Percentiles rank a stretch among this genome's conserved stretches.
These are phyloP conservation scores for Geotrichum europaeum DNA, from an alignment of 1,139 yeast species.

Conservation along the genomic window DNA sequence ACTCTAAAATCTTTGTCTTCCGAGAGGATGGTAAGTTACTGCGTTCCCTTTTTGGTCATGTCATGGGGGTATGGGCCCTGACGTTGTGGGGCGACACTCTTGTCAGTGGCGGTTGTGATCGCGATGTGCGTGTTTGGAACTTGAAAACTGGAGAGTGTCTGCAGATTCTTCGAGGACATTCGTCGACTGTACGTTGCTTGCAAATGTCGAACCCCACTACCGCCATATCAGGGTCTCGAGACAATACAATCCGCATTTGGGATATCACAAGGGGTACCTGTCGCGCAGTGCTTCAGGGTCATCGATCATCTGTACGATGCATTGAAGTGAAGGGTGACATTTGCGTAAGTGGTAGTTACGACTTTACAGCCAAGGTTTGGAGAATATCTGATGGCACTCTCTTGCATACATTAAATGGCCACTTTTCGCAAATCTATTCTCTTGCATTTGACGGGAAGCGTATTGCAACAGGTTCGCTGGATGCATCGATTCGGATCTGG, in stretches of 20 bases:
- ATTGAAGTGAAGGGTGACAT: constrained; percentile 49
- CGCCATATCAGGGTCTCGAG: constrained; percentile 84
- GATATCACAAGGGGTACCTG: constrained; percentile 74
- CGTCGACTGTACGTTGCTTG: constrained; percentile 88
- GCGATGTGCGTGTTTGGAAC: constrained; percentile 90
- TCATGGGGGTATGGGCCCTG: constrained; percentile 97
- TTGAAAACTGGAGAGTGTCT: constrained; percentile 66
- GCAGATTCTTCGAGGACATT: constrained; percentile 81
- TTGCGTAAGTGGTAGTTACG: constrained; percentile 71
- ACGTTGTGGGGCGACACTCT: constrained; percentile 72
- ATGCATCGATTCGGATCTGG: constrained; percentile 90
- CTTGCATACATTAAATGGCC: constrained; percentile 75
- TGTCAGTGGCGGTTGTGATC: constrained; percentile 85
- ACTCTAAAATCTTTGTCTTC: constrained; percentile 40
- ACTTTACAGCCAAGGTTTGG: constrained; percentile 86
- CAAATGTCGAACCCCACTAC: constrained; percentile 69
- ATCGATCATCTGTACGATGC: constrained; percentile 70
- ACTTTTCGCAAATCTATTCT: constrained; percentile 78
- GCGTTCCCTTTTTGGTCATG: constrained; percentile 78
- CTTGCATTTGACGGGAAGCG: constrained; percentile 76
- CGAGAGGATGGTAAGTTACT: constrained; percentile 61
- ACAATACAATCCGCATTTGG: constrained; percentile 88
- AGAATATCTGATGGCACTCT: constrained; percentile 70
- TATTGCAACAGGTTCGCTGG: constrained; percentile 80
- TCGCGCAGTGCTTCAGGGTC: constrained; percentile 65